Percentiles rank a stretch among this genome's conserved stretches.
These are phyloP conservation scores for Pythium coloratum DNA, from an alignment of 352 stramenopile genomes.

Conservation along the genomic window DNA sequence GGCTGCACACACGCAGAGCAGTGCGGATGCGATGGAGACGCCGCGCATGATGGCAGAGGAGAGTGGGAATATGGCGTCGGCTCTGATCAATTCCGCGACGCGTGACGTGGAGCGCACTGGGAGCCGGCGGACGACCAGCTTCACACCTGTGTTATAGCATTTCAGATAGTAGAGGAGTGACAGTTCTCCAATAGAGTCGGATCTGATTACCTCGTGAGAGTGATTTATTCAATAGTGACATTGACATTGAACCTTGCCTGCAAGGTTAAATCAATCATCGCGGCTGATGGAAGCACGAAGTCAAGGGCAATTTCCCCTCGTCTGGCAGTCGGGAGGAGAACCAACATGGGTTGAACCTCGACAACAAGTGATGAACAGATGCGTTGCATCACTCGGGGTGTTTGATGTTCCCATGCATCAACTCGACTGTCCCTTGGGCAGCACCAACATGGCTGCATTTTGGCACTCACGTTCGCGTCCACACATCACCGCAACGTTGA, in stretches of 20 bases:
- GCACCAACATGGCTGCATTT: not conserved
- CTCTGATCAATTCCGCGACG: constrained; percentile 14
- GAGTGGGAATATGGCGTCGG: not conserved
- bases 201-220: constrained; percentile 24
- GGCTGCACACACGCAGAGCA: constrained; percentile 39
- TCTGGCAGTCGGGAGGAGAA: not conserved
- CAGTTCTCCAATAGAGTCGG: constrained; percentile 20
- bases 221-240: not conserved
- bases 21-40: constrained; percentile 16
- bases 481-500: not conserved
- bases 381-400: constrained; percentile 1
- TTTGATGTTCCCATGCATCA: not conserved
- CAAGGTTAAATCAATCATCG: not conserved
- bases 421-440: not conserved
- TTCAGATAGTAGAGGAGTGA: not conserved
- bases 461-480: not conserved
- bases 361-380: constrained; percentile 1
- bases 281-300: too few relatives aligned
- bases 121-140: not conserved
- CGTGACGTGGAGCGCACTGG: constrained; percentile 27
- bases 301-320: not conserved
- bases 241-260: not conserved
- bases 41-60: constrained; percentile 8
- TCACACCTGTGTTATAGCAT: constrained; percentile 5
- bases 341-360: constrained; percentile 8